These are phyloP conservation scores for Backusella morwellensis DNA, from an alignment of 192 early-diverging fungal species.

Conservation along the genomic window DNA sequence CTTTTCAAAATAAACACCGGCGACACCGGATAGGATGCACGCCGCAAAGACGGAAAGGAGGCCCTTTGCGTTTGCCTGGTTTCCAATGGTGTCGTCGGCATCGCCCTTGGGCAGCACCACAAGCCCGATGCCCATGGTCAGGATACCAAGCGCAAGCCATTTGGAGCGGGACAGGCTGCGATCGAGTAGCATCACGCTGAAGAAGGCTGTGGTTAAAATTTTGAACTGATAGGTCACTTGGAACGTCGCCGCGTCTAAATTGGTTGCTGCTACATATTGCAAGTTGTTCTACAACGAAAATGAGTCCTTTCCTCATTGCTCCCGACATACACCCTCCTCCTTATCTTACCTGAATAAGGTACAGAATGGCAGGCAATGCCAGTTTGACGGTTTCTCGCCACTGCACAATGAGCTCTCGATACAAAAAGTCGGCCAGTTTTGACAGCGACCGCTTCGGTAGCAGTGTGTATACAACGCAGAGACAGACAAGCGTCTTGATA, in stretches of 20 bases:
- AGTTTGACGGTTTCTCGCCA: slow-evolving; percentile 63
- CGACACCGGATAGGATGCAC: slow-evolving; percentile 86
- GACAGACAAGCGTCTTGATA: slow-evolving; percentile 67
- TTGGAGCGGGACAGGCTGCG: slow-evolving; percentile 62
- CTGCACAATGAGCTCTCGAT: slow-evolving; percentile 61
- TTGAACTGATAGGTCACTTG: slow-evolving; percentile 98
- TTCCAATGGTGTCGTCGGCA: slow-evolving; percentile 23
- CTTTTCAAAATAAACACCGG: slow-evolving; percentile 98
- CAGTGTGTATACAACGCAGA: slow-evolving; percentile 26
- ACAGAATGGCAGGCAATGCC: slow-evolving; percentile 86
- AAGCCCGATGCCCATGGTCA: slow-evolving; percentile 85
- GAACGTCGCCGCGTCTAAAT: slow-evolving; percentile 92
- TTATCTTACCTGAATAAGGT: slow-evolving; percentile 73
- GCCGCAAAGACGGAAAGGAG: slow-evolving; percentile 77
- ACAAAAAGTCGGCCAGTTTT: slow-evolving; percentile 30
- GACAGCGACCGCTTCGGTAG: slow-evolving; percentile 25
- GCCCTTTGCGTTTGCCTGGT: slow-evolving; percentile 59
- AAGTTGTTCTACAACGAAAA: slow-evolving; percentile 70
- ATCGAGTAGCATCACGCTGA: slow-evolving; percentile 77
- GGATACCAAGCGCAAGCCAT: slow-evolving; percentile 78
- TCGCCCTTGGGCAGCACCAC: slow-evolving; percentile 68
- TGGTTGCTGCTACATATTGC: slow-evolving; percentile 86
- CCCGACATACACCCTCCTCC: too few species aligned
- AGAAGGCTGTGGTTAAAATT: slow-evolving; percentile 93
- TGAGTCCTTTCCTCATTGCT: too few species aligned